Evolutionary conservation across 2,329 filamentous ascomycete genomes (phyloP), one percentile per base, ranked within the genome.

Genomic region (Ascochyta fabae): DNA sequence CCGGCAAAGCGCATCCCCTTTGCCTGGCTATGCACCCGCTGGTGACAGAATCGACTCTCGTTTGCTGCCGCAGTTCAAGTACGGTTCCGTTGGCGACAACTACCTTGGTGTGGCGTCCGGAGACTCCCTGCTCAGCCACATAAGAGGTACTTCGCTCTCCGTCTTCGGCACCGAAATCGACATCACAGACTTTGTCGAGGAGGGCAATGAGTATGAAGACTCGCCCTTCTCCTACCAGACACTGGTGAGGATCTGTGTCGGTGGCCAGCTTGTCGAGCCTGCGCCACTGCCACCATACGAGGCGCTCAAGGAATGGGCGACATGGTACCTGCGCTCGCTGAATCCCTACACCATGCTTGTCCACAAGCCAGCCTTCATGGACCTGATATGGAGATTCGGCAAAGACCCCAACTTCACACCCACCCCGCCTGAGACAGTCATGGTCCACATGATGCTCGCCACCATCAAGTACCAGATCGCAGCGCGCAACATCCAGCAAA

Each of bases 151-250:
- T 0, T 86, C 85, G 8, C 79, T 95, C n/a, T 88, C 89, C 1
- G 85, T 96, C 48, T 85, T 95, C 38, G 91, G 91, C 31, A 89
- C 89, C 64, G 88, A 90, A 41, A 89, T 95, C 66, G 89, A 96
- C 73, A 84, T 94, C 38, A 86, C 88, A 12, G 86, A 88, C 40
- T 92, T 91, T 67, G 83, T 88, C 42, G 85, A 84, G 1, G 80
- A 82, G 1, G 89, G 91, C 57, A 81, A 86, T 71, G 87, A 90
- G 16, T 77, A 85, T 76, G 54, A 77, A 72, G 57, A 76, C 71
- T 64, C 82, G 72, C 69, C 78, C 75, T 89, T 90, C 70, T 93
- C 90, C 0, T 85, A 90, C 47, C 83, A 86, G 48, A 86, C 88
- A 3, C 88, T 92, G 61, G 71, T 92, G 33, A 85, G 87, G 55